phyloP scores from a whole-genome alignment of 129 eudicot species.

The carrot (Daucus carota) region DNA sequence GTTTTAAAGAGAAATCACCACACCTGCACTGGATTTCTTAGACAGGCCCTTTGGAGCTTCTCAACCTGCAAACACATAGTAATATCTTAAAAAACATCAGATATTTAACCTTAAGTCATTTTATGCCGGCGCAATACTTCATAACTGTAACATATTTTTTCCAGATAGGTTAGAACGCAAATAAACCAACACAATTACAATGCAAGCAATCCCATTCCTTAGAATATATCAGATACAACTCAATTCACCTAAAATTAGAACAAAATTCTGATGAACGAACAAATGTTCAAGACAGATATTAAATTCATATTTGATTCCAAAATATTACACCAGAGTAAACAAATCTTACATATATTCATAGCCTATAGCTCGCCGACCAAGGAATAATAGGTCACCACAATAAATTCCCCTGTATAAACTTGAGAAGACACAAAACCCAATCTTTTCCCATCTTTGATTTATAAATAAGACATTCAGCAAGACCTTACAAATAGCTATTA shows the following conservation, averaged over 20 bases:
- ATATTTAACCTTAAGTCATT: background rate
- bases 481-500: no score
- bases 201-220: background rate
- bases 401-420: background rate
- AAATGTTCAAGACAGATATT: background rate
- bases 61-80: slow-evolving; percentile 47
- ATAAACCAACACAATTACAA: background rate
- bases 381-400: background rate
- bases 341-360: background rate
- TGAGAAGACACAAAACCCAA: background rate
- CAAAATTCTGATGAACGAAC: background rate
- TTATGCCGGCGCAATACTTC: background rate
- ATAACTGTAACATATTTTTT: background rate
- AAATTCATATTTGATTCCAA: background rate
- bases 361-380: background rate
- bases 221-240: background rate
- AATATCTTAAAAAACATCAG: background rate
- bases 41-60: slow-evolving; percentile 88
- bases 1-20: background rate
- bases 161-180: background rate
- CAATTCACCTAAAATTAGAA: background rate
- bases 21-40: slow-evolving; percentile 84
- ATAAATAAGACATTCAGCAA: background rate
- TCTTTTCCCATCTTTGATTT: background rate
- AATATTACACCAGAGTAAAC: background rate